Percentiles rank a stretch among this genome's conserved stretches.
Evolutionary conservation across 106 monocot genomes (phyloP).

Genomic region (Dioscorea alata): DNA sequence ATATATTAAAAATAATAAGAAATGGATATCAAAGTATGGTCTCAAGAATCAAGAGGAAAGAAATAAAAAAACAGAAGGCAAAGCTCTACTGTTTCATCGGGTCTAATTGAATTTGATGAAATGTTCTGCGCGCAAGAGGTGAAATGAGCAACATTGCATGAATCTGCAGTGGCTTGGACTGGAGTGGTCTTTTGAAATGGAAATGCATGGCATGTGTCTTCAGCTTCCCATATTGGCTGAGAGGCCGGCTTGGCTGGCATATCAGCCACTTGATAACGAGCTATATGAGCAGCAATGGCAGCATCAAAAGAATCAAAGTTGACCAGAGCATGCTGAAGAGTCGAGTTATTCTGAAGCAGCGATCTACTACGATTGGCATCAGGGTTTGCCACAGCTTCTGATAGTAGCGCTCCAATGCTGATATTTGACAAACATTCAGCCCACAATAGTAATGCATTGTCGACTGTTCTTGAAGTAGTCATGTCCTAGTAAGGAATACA

Average conservation of each 20-base stretch:
- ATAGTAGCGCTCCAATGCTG: conserved; percentile 53
- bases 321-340: conserved; percentile 16
- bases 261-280: conserved; percentile 15
- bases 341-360: conserved; percentile 14
- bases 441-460: conserved; percentile 24
- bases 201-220: conserved; percentile 67
- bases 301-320: conserved; percentile 78
- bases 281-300: conserved; percentile 40
- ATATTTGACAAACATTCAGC: conserved; percentile 49
- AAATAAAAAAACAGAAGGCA: not conserved
- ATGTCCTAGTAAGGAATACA: conserved; percentile 5
- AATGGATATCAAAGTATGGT: too few species aligned
- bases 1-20: not conserved
- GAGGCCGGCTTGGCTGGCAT: conserved; percentile 13
- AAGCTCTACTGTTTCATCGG: not conserved
- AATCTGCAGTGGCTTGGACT: conserved; percentile 1
- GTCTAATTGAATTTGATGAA: not conserved
- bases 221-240: conserved; percentile 58
- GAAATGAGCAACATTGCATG: conserved; percentile 5
- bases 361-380: conserved; percentile 10
- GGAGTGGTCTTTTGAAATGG: conserved; percentile 25
- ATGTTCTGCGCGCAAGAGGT: conserved; percentile 1
- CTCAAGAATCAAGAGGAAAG: too few species aligned
- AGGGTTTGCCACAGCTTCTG: conserved; percentile 25
- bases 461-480: conserved; percentile 10